phyloP scores from a whole-genome alignment of 1,284 basidiomycete genomes.

The Volvariella surrecta region DNA sequence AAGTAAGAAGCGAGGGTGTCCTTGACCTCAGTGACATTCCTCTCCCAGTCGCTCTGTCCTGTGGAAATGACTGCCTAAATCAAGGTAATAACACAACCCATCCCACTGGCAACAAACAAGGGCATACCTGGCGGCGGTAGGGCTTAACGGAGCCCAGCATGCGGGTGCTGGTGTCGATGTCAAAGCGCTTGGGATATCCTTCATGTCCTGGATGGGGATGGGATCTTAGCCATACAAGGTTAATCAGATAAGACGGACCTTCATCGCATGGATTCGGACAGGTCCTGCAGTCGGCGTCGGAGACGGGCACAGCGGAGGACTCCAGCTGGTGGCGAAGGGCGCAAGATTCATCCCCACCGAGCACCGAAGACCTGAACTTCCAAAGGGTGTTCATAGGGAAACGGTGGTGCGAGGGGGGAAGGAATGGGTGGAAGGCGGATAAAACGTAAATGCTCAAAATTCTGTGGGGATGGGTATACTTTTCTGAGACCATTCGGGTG shows the following conservation, averaged over 20 bases:
- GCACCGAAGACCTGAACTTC: conserved; percentile 27
- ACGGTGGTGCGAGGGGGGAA: conserved; percentile 10
- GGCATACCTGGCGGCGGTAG: conserved; percentile 66
- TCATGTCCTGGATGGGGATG: conserved; percentile 47
- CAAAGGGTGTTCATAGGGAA: conserved; percentile 27
- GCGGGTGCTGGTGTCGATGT: conserved; percentile 69
- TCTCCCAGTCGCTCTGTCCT: conserved; percentile 80
- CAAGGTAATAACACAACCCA: neutral
- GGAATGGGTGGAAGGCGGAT: conserved; percentile 6
- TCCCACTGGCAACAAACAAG: conserved; percentile 3
- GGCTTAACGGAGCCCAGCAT: conserved; percentile 80
- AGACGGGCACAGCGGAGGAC: conserved; percentile 56
- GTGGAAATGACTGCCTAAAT: conserved; percentile 80
- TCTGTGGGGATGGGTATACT: neutral
- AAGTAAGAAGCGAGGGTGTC: conserved; percentile 65
- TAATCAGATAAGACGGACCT: conserved; percentile 26
- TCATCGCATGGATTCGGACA: conserved; percentile 78
- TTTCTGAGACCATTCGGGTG: conserved; percentile 2
- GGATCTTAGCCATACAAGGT: conserved; percentile 20
- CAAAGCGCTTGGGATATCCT: conserved; percentile 61
- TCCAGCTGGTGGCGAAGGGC: conserved; percentile 31
- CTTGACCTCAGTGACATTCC: conserved; percentile 61
- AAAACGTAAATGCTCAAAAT: neutral
- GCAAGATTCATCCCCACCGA: conserved; percentile 24
- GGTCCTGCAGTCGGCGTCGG: conserved; percentile 59